Evolutionary conservation across 2,329 filamentous ascomycete species (phyloP).

Genomic region (Allantophomopsis lycopodina): DNA sequence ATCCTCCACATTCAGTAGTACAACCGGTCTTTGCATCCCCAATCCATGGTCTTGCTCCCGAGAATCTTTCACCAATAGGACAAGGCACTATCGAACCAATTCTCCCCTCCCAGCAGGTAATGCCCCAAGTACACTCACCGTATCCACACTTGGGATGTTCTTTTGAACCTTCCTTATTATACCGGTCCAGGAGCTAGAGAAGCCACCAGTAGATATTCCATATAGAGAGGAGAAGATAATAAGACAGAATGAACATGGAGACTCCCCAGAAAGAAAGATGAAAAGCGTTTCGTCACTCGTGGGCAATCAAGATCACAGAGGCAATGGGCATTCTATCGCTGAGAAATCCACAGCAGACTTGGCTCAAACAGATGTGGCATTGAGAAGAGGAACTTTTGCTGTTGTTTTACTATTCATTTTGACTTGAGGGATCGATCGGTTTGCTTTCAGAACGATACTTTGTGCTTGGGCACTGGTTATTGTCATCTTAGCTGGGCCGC

Average conservation of each 20-base stretch:
- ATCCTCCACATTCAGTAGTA: slow-evolving; percentile 33
- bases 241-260: slow-evolving; percentile 19
- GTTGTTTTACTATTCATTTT: slow-evolving; percentile 37
- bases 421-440: slow-evolving; percentile 31
- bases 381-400: slow-evolving; percentile 30
- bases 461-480: slow-evolving; percentile 35
- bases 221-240: slow-evolving; percentile 30
- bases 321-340: slow-evolving; percentile 21
- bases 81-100: neutral
- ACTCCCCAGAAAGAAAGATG: slow-evolving; percentile 35
- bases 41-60: neutral
- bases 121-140: slow-evolving; percentile 16
- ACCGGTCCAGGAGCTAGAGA: slow-evolving; percentile 30
- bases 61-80: neutral
- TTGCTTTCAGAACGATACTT: slow-evolving; percentile 39
- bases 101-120: slow-evolving; percentile 11
- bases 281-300: slow-evolving; percentile 27
- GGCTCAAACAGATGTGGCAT: slow-evolving; percentile 26
- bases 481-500: slow-evolving; percentile 35
- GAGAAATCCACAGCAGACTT: slow-evolving; percentile 25
- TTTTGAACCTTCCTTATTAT: slow-evolving; percentile 10
- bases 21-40: slow-evolving; percentile 15
- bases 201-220: slow-evolving; percentile 36
- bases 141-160: slow-evolving; percentile 8
- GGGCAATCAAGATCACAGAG: slow-evolving; percentile 26